phyloP scores from a whole-genome alignment of 73 alveolate genomes.

The Paramecium biaurelia region DNA sequence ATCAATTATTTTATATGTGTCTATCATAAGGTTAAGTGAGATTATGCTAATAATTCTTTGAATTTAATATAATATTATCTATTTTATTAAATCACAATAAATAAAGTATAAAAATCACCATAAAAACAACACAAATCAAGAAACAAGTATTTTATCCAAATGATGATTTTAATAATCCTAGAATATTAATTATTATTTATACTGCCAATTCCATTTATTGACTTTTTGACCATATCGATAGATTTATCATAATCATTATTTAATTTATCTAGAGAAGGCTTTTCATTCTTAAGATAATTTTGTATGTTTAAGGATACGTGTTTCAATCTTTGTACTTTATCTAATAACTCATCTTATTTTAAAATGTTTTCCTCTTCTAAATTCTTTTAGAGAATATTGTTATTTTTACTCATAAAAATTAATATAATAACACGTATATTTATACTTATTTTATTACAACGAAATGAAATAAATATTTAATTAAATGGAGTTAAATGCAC shows the following conservation, averaged over 20 bases:
- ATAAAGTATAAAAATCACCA: background rate
- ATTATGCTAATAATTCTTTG: no score
- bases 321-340: background rate
- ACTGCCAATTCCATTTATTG: constrained; percentile 4
- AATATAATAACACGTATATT: background rate
- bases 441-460: background rate
- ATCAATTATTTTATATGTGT: no score
- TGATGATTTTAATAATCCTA: background rate
- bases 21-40: no score
- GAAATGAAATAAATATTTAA: constrained; percentile 1
- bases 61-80: background rate
- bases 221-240: background rate
- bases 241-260: constrained; percentile 16
- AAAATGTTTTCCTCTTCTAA: constrained; percentile 31
- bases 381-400: background rate
- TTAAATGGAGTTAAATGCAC: background rate
- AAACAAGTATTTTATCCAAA: background rate
- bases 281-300: background rate
- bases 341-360: background rate
- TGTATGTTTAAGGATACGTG: background rate
- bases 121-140: background rate
- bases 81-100: background rate
- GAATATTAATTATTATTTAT: background rate
- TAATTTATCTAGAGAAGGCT: background rate
- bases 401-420: background rate